Percentiles rank a stretch among this genome's conserved stretches.
These are phyloP conservation scores for Cytospora schulzeri DNA, from an alignment of 2,329 filamentous ascomycete genomes.

Conservation along the genomic window DNA sequence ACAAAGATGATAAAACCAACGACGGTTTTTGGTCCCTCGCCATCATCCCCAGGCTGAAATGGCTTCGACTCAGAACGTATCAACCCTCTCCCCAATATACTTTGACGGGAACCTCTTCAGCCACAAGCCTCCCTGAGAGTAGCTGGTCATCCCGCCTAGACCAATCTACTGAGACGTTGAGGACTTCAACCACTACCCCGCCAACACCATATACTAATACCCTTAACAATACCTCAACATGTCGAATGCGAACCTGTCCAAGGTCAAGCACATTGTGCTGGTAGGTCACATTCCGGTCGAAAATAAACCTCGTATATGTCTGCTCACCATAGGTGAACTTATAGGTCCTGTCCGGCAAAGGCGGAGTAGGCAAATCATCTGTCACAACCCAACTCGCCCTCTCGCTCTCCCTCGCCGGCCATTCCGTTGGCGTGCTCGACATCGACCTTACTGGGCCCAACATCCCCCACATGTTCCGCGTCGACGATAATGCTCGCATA, in stretches of 20 bases:
- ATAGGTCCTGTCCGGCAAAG: constrained; percentile 88
- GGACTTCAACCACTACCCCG: neutral
- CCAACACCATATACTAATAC: neutral
- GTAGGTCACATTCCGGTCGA: constrained; percentile 38
- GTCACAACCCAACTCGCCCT: constrained; percentile 96
- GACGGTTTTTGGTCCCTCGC: neutral
- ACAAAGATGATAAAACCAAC: constrained; percentile 19
- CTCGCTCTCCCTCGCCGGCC: constrained; percentile 79
- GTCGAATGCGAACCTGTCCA: constrained; percentile 57
- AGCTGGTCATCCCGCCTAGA: neutral
- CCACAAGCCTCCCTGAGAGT: neutral
- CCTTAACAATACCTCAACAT: constrained; percentile 41
- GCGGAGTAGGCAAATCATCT: constrained; percentile 95
- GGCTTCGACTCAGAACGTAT: neutral
- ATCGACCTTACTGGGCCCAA: constrained; percentile 95
- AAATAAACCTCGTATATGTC: neutral
- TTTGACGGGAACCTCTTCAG: neutral
- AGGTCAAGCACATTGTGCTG: constrained; percentile 77
- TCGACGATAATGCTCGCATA: constrained; percentile 80
- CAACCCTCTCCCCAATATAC: neutral
- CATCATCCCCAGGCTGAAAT: constrained; percentile 11
- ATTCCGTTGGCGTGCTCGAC: constrained; percentile 92
- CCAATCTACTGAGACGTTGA: neutral
- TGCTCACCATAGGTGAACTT: constrained; percentile 21
- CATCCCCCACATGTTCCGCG: constrained; percentile 90